Percentiles rank a stretch among this genome's conserved stretches.
Evolutionary conservation across 176 grass and related monocot genomes (phyloP).

Genomic region (Avena insularis): DNA sequence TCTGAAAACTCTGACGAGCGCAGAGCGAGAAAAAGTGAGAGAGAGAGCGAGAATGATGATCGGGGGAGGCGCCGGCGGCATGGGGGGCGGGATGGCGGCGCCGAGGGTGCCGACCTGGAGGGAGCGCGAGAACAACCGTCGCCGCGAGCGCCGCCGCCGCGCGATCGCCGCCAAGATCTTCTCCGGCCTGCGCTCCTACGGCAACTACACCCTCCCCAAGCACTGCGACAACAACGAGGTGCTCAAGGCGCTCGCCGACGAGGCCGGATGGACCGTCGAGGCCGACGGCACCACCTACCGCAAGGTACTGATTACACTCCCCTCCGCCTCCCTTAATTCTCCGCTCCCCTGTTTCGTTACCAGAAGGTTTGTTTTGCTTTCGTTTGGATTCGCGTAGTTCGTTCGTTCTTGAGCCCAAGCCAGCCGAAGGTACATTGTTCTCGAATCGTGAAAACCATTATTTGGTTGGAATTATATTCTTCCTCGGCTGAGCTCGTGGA

Average conservation of each 20-base stretch:
- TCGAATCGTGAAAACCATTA: background rate
- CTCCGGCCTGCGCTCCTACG: constrained; percentile 77
- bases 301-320: constrained; percentile 35
- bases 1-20: background rate
- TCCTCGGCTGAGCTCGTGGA: background rate
- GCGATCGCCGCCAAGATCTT: constrained; percentile 97
- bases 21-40: background rate
- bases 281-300: constrained; percentile 92
- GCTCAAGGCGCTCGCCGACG: constrained; percentile 78
- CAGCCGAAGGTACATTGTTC: background rate
- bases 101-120: constrained; percentile 62
- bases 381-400: background rate
- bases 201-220: constrained; percentile 79
- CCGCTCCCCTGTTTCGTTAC: background rate
- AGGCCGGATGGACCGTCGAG: constrained; percentile 86
- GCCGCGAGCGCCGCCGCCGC: constrained; percentile 83
- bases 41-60: background rate
- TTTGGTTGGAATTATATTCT: background rate
- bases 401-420: background rate
- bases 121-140: constrained; percentile 87
- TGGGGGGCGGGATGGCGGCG: background rate
- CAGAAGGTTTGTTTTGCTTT: background rate
- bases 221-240: constrained; percentile 94
- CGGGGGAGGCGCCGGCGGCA: background rate
- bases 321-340: background rate